phyloP scores from a whole-genome alignment of 306 rosid species.

The Inga leiocalycina region DNA sequence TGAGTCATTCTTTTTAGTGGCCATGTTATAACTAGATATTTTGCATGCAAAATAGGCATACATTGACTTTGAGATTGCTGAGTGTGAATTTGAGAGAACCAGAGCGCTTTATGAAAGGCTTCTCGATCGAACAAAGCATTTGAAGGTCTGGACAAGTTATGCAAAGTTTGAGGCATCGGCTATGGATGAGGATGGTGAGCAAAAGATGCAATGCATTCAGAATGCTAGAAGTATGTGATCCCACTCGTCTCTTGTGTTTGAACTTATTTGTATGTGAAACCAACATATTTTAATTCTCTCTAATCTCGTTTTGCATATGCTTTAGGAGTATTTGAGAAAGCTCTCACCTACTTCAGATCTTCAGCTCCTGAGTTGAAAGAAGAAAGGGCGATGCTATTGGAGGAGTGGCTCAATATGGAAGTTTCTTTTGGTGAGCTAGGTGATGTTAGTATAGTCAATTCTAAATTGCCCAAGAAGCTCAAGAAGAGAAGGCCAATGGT shows the following conservation, averaged over 20 bases:
- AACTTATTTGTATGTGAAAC: background rate
- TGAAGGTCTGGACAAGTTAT: constrained; percentile 90
- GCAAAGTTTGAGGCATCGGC: constrained; percentile 89
- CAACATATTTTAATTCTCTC: constrained; percentile 20
- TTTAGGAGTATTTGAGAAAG: constrained; percentile 87
- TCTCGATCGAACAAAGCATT: constrained; percentile 88
- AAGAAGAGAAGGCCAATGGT: constrained; percentile 77
- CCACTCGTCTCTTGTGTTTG: background rate
- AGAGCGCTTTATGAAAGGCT: constrained; percentile 83
- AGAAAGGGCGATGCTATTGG: constrained; percentile 91
- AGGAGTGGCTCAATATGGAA: constrained; percentile 91
- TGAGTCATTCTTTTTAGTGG: background rate
- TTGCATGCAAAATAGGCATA: constrained; percentile 63
- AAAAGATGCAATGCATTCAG: constrained; percentile 65
- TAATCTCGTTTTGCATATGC: constrained; percentile 5
- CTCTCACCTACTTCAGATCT: constrained; percentile 72
- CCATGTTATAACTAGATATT: constrained; percentile 24
- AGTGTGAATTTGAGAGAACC: constrained; percentile 81
- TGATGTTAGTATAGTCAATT: constrained; percentile 73
- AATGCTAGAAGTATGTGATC: constrained; percentile 73
- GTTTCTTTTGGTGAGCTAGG: constrained; percentile 71
- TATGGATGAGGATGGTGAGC: constrained; percentile 41
- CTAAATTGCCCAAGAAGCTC: constrained; percentile 91
- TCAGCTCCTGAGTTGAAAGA: constrained; percentile 93
- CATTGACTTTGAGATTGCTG: constrained; percentile 84